Base-by-base conservation (phyloP, 305 asterid genomes). In the Fraxinus platypoda region DNA sequence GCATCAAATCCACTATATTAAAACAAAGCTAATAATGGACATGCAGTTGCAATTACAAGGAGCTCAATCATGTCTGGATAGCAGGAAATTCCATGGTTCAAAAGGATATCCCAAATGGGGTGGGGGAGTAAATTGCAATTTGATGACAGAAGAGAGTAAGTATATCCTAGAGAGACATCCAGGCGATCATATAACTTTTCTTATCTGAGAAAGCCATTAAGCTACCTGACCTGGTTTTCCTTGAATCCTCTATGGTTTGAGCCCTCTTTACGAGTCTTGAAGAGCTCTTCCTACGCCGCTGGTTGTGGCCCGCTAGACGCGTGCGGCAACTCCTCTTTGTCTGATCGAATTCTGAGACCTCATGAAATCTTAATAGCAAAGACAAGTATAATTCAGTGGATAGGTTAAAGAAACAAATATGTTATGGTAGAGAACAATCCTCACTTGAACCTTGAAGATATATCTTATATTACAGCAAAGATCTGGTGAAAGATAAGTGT, bases 101-200 rank as follows among this genome's bases (percentile, higher is more conserved):
- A 26, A 68, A 12, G 75, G 33, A 28, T 30, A 62, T 62, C 71
- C 71, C 30, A 21, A 62, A 23, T 62, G 71, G 71, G 30, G 30
- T 21, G 64, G 13, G 28, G 31, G 34, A 26, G 77, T 43, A 37
- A 76, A 21, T 15, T 54, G 43, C 38, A 9, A 30, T 76, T 19
- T 68, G 70, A 26, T 88, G 96, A 92, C 94, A 92, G 96, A 90
- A 88, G 93, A 92, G 94, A 88, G 93, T 35, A 86, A 92, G 91
- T 94, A 81, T n/a, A 84, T 78, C 62, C 49, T 38, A 66, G 81
- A 33, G 54, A 35, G 41, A 19, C 76, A 72, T 76, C 78, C 31
- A 26, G 33, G 76, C 6, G 43, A 43, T 87, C 54, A 84, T 84
- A 68, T 80, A 80, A 77, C 80, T 82, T 3, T 49, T 52, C 79